Evolutionary conservation across 2,329 filamentous ascomycete species (phyloP).

Genomic region (Pseudocercospora macadamiae): DNA sequence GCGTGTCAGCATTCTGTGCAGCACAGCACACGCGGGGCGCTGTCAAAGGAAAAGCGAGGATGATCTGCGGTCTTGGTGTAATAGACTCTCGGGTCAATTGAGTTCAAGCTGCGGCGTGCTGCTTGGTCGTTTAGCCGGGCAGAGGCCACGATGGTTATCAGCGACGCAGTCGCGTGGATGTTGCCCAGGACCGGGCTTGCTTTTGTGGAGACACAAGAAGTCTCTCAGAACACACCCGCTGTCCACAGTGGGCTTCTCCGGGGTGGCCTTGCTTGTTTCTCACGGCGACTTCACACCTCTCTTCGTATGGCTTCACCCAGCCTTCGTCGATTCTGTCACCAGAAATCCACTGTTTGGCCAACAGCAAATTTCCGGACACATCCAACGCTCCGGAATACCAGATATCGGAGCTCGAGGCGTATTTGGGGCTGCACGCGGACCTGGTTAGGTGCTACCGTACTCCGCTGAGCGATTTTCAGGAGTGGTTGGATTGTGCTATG

Average conservation of each 20-base stretch:
- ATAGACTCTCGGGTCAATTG: not conserved
- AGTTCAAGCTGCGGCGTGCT: not conserved
- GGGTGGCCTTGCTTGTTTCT: not conserved
- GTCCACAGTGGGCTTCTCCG: not conserved
- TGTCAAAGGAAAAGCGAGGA: too few species aligned
- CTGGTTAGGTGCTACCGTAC: not conserved
- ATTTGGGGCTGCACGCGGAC: not conserved
- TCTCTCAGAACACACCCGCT: too few species aligned
- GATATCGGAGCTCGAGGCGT: not conserved
- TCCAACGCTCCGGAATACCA: not conserved
- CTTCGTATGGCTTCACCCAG: not conserved
- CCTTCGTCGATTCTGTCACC: not conserved
- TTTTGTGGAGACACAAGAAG: too few species aligned
- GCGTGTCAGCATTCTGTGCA: too few species aligned
- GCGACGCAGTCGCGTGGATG: not conserved
- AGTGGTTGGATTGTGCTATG: not conserved
- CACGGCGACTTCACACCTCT: not conserved
- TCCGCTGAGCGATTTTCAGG: conserved; percentile 4
- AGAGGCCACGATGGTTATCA: not conserved
- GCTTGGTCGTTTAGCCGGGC: not conserved
- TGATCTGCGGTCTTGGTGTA: too few species aligned
- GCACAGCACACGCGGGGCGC: too few species aligned
- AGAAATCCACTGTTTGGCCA: not conserved
- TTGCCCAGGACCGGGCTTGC: too few species aligned
- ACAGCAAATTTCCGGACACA: not conserved